Evolutionary conservation across 2,329 filamentous ascomycete genomes (phyloP).

Genomic region (Intubia oerlemansii): DNA sequence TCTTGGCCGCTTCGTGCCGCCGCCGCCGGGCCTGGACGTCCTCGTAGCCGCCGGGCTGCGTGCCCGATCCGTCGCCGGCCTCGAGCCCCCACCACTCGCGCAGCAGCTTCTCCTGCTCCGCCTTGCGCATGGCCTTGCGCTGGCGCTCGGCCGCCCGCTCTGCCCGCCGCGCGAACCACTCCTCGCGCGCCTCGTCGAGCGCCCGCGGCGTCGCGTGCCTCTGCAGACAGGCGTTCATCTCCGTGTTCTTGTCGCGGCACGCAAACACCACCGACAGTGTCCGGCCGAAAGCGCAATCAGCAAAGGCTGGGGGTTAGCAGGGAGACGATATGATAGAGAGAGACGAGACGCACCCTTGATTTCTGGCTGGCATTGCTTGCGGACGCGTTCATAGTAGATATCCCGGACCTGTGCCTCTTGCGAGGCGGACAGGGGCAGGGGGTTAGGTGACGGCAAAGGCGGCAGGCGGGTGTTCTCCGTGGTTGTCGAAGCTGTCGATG

Average conservation of each 20-base stretch:
- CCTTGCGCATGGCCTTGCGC: conserved; percentile 34
- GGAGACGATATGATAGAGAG: no score
- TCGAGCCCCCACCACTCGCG: conserved; percentile 43
- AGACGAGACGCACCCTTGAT: conserved; percentile 45
- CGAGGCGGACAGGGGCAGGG: conserved; percentile 59
- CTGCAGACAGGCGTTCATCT: conserved; percentile 92
- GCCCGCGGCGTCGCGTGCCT: conserved; percentile 64
- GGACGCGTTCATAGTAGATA: conserved; percentile 60
- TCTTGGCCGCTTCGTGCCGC: conserved; percentile 29
- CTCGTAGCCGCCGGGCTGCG: conserved; percentile 29
- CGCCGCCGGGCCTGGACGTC: conserved; percentile 21
- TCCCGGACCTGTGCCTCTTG: conserved; percentile 70
- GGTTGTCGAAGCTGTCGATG: no score
- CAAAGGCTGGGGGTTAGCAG: conserved; percentile 85
- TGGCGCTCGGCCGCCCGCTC: conserved; percentile 48
- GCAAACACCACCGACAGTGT: conserved; percentile 77
- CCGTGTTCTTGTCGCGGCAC: conserved; percentile 57
- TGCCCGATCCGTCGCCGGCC: conserved; percentile 17
- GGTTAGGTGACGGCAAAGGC: conserved; percentile 47
- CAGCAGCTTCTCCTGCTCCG: conserved; percentile 42
- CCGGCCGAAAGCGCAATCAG: conserved; percentile 66
- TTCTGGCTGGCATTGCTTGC: conserved; percentile 52
- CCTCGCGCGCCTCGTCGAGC: conserved; percentile 71
- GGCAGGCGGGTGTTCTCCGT: no score
- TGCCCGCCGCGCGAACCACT: conserved; percentile 71